Evolutionary conservation across 2,329 filamentous ascomycete genomes (phyloP).

Genomic region (Monilinia aucupariae): DNA sequence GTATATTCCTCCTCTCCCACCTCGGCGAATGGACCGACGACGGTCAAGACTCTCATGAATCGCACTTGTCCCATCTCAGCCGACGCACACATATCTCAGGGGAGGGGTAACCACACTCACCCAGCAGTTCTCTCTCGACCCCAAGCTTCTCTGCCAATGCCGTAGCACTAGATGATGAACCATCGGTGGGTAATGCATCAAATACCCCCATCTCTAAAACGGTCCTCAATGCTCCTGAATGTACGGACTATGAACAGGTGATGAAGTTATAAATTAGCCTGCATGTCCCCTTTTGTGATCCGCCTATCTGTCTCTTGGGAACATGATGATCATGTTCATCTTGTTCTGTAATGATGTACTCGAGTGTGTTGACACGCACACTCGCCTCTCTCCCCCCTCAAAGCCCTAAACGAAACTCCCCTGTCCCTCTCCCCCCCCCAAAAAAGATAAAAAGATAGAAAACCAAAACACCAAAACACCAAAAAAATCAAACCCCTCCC

Average conservation of each 20-base stretch:
- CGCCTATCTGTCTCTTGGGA: too few species aligned
- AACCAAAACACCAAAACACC: too few species aligned
- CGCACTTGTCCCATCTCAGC: constrained; percentile 22
- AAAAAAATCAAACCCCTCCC: too few species aligned
- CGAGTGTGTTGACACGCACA: too few species aligned
- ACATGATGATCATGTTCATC: too few species aligned
- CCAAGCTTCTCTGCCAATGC: constrained; percentile 23
- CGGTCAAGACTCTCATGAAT: constrained; percentile 24
- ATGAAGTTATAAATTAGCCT: constrained; percentile 4
- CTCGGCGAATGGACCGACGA: constrained; percentile 24
- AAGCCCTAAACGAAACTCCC: too few species aligned
- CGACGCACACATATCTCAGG: not conserved
- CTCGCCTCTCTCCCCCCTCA: too few species aligned
- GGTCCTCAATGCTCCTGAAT: constrained; percentile 20
- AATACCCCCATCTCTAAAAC: constrained; percentile 29
- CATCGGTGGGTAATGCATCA: constrained; percentile 25
- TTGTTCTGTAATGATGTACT: too few species aligned
- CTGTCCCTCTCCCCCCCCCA: too few species aligned
- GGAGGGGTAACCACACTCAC: constrained; percentile 17
- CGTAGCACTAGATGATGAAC: constrained; percentile 20
- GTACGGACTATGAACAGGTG: constrained; percentile 12
- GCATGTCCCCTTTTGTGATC: not conserved
- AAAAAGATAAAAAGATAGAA: too few species aligned
- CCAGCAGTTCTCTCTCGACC: constrained; percentile 27
- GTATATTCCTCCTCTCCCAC: constrained; percentile 23